phyloP scores from a whole-genome alignment of 768 basidiomycete genomes.

The Cystofilobasidium capitatum region DNA sequence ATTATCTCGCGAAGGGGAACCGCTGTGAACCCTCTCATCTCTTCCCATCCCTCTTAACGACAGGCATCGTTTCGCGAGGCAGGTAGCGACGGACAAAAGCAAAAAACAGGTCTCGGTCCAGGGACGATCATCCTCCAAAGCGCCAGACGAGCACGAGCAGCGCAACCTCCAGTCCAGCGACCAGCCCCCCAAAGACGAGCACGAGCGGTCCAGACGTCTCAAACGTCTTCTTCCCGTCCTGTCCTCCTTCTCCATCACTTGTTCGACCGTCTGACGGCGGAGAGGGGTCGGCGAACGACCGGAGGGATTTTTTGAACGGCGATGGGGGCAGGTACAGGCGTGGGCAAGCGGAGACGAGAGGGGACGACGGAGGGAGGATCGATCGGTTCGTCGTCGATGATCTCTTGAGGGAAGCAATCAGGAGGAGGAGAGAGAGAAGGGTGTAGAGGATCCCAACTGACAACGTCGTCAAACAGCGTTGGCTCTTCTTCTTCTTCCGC shows the following conservation, averaged over 20 bases:
- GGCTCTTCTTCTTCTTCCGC: neutral
- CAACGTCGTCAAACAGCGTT: conserved; percentile 30
- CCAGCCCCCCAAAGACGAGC: conserved; percentile 51
- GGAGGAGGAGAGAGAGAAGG: conserved; percentile 51
- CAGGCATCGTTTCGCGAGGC: no score
- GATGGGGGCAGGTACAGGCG: no score
- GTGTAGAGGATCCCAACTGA: conserved; percentile 38
- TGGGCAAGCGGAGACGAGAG: neutral
- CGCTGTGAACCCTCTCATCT: no score
- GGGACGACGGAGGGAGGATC: conserved; percentile 40
- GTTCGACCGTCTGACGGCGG: conserved; percentile 45
- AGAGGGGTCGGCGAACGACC: neutral
- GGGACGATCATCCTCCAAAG: no score
- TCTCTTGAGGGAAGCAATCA: conserved; percentile 52
- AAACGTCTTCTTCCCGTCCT: conserved; percentile 43
- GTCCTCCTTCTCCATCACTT: conserved; percentile 52
- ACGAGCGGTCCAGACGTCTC: conserved; percentile 66
- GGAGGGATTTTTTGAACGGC: no score
- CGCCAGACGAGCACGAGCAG: conserved; percentile 56
- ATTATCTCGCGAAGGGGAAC: no score
- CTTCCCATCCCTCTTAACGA: no score
- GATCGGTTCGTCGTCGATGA: conserved; percentile 61
- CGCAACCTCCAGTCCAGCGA: conserved; percentile 55
- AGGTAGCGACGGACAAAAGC: no score
- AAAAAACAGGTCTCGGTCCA: no score